phyloP scores from a whole-genome alignment of 768 basidiomycete genomes.

The Pisolithus tinctorius region DNA sequence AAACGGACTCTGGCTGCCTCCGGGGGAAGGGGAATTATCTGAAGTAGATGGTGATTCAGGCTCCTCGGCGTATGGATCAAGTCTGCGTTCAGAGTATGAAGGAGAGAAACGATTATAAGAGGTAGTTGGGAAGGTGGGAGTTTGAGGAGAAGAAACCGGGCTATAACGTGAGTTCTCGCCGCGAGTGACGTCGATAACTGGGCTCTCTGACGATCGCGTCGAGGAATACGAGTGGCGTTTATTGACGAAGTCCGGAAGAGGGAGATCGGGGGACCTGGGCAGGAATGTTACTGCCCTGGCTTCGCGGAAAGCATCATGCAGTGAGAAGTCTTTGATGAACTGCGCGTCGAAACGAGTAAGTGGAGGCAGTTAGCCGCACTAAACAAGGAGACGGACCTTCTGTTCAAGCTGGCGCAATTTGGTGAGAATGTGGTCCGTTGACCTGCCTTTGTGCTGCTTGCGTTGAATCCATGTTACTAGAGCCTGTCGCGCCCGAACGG shows the following conservation, averaged over 20 bases:
- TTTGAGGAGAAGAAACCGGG: too few species aligned
- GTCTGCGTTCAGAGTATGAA: too few species aligned
- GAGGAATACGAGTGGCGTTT: neutral
- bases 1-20: too few species aligned
- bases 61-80: too few species aligned
- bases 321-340: constrained; percentile 24
- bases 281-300: constrained; percentile 25
- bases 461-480: constrained; percentile 24
- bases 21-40: too few species aligned
- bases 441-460: constrained; percentile 24
- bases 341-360: constrained; percentile 3
- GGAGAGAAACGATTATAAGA: too few species aligned
- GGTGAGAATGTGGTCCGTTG: constrained; percentile 23
- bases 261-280: constrained; percentile 20
- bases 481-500: constrained; percentile 19
- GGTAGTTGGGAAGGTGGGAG: too few species aligned
- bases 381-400: constrained; percentile 14
- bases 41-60: too few species aligned
- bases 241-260: constrained; percentile 10
- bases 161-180: neutral
- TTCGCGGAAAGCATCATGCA: constrained; percentile 27
- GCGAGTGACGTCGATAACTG: neutral
- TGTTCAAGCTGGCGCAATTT: constrained; percentile 23
- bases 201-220: neutral
- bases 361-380: neutral